phyloP scores from a whole-genome alignment of 2,329 filamentous ascomycete species.

The Parafenestella ontariensis region DNA sequence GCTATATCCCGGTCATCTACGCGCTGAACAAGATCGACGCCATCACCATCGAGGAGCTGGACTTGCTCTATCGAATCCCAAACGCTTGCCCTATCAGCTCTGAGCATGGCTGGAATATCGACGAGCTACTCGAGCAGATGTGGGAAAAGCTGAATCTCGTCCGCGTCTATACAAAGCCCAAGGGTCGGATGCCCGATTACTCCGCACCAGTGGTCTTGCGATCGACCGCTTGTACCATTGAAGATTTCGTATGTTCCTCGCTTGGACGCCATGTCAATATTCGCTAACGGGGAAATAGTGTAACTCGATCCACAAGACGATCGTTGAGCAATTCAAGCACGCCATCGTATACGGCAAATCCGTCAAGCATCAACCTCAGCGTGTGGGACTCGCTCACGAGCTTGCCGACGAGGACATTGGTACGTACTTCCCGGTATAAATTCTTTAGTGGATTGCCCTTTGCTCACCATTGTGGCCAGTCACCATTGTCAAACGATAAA shows the following conservation, averaged over 20 bases:
- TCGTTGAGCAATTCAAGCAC: constrained; percentile 92
- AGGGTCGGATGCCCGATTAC: constrained; percentile 94
- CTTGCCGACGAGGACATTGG: constrained; percentile 96
- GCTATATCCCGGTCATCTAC: constrained; percentile 99
- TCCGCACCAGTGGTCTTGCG: constrained; percentile 87
- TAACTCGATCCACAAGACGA: constrained; percentile 95
- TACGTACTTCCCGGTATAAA: constrained; percentile 55
- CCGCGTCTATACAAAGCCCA: constrained; percentile 97
- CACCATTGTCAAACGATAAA: constrained; percentile 53
- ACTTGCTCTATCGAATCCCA: constrained; percentile 94
- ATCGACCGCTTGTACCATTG: constrained; percentile 82
- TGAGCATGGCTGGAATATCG: constrained; percentile 94
- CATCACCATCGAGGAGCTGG: constrained; percentile 96
- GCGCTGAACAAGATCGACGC: constrained; percentile 99
- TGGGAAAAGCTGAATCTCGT: constrained; percentile 95
- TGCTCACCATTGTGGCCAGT: constrained; percentile 45
- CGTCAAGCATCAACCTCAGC: constrained; percentile 97
- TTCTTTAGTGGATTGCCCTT: constrained; percentile 13
- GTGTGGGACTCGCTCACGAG: constrained; percentile 89
- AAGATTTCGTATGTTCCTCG: constrained; percentile 84
- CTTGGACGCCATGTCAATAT: constrained; percentile 11
- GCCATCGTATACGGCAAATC: constrained; percentile 97
- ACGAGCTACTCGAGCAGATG: constrained; percentile 96
- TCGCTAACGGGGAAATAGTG: constrained; percentile 67
- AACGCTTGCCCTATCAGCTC: constrained; percentile 97